phyloP scores from a whole-genome alignment of 179 eudicot genomes.

The Carnegiea gigantea region DNA sequence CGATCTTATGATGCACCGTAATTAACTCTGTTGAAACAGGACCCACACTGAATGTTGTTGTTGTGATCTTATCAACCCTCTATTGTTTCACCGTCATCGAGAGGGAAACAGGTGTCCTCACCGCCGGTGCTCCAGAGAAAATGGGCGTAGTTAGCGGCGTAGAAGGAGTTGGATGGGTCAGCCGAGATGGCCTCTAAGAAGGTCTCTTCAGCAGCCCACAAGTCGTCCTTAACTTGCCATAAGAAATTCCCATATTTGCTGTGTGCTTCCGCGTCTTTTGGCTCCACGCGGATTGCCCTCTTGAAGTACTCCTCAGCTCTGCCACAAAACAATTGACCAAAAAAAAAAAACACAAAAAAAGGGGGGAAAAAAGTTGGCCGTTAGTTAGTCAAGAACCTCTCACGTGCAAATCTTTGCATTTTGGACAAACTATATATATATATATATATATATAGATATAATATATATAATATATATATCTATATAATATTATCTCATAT shows the following conservation, averaged over 20 bases:
- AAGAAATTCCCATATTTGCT: conserved; percentile 78
- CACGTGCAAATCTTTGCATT: neutral
- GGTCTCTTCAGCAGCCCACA: conserved; percentile 94
- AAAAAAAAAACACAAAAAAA: neutral
- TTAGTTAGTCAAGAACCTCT: neutral
- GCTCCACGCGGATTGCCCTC: conserved; percentile 64
- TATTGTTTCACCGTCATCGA: conserved; percentile 4
- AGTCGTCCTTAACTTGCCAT: conserved; percentile 78
- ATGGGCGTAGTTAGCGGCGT: conserved; percentile 75
- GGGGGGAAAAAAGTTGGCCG: neutral
- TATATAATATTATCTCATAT: no score
- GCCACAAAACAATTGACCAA: conserved; percentile 26
- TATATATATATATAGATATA: no score
- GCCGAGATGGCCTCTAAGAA: conserved; percentile 68
- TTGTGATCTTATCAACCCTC: neutral
- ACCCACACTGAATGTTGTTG: no score
- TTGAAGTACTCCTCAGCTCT: conserved; percentile 94
- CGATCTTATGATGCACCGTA: no score
- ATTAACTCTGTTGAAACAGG: no score
- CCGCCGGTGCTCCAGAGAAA: conserved; percentile 91
- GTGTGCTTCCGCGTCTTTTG: conserved; percentile 84
- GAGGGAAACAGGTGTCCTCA: conserved; percentile 85
- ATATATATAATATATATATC: no score
- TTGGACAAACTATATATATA: neutral
- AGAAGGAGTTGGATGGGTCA: conserved; percentile 69